A percentile compares a stretch with the other conserved stretches of the same genome.
These are phyloP conservation scores for Zostera marina DNA, from an alignment of 116 monocot genomes.

Conservation along the genomic window DNA sequence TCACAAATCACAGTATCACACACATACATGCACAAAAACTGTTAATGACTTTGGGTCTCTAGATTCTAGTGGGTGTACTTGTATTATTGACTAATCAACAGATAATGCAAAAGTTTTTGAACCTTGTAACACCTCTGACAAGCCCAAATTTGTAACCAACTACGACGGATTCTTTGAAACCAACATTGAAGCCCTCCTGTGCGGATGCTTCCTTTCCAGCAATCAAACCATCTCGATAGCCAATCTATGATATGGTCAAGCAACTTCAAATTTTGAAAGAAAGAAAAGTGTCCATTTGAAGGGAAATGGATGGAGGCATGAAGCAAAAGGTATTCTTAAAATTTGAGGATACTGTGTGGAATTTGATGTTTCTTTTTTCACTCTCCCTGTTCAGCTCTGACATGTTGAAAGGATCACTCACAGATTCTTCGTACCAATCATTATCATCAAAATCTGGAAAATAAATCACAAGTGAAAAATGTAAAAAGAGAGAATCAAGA, in stretches of 20 bases:
- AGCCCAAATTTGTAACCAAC: slow-evolving; percentile 54
- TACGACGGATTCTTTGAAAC: slow-evolving; percentile 46
- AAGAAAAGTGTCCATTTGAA: not conserved
- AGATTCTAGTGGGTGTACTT: no score
- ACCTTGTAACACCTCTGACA: slow-evolving; percentile 63
- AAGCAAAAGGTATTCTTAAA: not conserved
- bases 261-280: not conserved
- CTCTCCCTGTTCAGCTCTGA: slow-evolving; percentile 36
- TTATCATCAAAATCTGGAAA: slow-evolving; percentile 7
- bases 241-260: slow-evolving; percentile 38
- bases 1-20: not conserved
- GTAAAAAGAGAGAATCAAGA: not conserved
- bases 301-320: not conserved
- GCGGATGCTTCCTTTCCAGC: slow-evolving; percentile 62
- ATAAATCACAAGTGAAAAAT: slow-evolving; percentile 3
- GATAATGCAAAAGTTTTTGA: not conserved
- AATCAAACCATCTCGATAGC: slow-evolving; percentile 66
- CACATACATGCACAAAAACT: no score
- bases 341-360: slow-evolving; percentile 43
- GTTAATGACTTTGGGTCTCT: no score
- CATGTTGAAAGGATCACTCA: slow-evolving; percentile 8
- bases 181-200: slow-evolving; percentile 67
- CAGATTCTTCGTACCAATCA: slow-evolving; percentile 35
- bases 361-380: slow-evolving; percentile 27
- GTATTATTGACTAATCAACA: no score